A percentile compares a stretch with the other conserved stretches of the same genome.
Conservation (phyloP, 2,329 filamentous ascomycete genomes). For the Cryphonectria nitschkei region DNA sequence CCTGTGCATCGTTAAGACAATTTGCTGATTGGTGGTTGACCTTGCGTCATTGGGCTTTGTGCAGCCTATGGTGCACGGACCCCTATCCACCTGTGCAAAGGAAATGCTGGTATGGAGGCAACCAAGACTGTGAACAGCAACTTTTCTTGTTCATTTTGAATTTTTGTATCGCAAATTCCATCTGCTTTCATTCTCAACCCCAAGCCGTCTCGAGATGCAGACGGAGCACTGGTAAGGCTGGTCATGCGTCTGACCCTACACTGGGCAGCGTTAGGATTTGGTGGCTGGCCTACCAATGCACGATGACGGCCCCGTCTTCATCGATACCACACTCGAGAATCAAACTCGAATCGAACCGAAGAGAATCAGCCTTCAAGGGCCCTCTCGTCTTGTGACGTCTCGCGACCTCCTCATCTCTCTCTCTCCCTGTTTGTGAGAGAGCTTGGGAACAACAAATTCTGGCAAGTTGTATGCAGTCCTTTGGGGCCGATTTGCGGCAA, state of each 20-base stretch:
- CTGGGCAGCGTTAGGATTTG: neutral
- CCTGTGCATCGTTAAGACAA: conserved; percentile 20
- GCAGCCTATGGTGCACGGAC: neutral
- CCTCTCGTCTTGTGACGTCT: neutral
- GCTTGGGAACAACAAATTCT: neutral
- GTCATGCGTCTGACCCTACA: neutral
- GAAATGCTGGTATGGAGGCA: neutral
- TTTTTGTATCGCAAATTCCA: neutral
- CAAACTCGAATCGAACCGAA: neutral
- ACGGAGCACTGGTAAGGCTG: neutral
- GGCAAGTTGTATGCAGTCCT: neutral
- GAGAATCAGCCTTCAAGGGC: neutral
- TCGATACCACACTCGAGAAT: neutral
- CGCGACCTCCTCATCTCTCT: neutral
- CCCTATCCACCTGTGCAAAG: neutral
- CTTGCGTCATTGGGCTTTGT: conserved; percentile 30
- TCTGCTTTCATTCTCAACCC: neutral
- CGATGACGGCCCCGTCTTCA: neutral
- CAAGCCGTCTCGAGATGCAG: neutral
- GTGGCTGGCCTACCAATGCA: neutral
- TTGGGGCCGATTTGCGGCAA: conserved; percentile 1
- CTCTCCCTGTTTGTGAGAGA: neutral
- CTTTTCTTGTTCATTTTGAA: neutral
- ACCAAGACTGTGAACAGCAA: neutral
- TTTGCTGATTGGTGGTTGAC: conserved; percentile 32